Conservation (phyloP, 2,329 filamentous ascomycete species). For the Claviceps purpurea region DNA sequence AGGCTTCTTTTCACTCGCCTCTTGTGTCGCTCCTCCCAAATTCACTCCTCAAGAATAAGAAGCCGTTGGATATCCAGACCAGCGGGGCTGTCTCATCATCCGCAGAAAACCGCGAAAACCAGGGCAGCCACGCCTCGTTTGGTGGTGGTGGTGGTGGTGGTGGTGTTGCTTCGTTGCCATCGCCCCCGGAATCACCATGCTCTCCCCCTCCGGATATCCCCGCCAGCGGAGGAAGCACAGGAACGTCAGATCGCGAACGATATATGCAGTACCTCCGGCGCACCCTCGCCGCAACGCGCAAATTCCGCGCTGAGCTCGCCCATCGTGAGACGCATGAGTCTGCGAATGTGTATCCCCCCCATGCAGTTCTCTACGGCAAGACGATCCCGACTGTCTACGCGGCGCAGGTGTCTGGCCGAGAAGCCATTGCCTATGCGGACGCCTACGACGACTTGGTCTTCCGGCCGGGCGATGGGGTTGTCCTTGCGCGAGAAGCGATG, state of each 20-base stretch:
- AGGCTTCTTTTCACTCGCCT: slow-evolving; percentile 20
- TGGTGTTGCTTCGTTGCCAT: slow-evolving; percentile 10
- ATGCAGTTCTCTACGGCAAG: slow-evolving; percentile 76
- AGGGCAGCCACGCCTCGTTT: too few species aligned
- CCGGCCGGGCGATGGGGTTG: slow-evolving; percentile 78
- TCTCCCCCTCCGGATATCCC: background rate
- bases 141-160: too few species aligned
- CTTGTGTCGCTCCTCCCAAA: slow-evolving; percentile 35
- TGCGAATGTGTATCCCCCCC: slow-evolving; percentile 67
- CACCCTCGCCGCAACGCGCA: slow-evolving; percentile 55
- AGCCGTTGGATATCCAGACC: background rate
- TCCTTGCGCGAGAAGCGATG: slow-evolving; percentile 75
- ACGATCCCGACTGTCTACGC: slow-evolving; percentile 74
- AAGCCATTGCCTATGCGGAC: slow-evolving; percentile 62
- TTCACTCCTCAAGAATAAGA: slow-evolving; percentile 18
- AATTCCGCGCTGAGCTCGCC: slow-evolving; percentile 63
- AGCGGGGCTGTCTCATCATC: background rate
- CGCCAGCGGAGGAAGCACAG: slow-evolving; percentile 1
- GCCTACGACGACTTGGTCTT: slow-evolving; percentile 81
- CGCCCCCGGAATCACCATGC: slow-evolving; percentile 9
- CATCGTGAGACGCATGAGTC: slow-evolving; percentile 45
- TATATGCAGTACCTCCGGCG: slow-evolving; percentile 56
- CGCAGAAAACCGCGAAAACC: slow-evolving; percentile 3
- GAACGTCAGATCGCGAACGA: slow-evolving; percentile 14
- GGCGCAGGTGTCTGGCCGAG: slow-evolving; percentile 57